These are phyloP conservation scores for Aspergillus versicolor DNA, from an alignment of 2,329 filamentous ascomycete genomes.

Conservation along the genomic window DNA sequence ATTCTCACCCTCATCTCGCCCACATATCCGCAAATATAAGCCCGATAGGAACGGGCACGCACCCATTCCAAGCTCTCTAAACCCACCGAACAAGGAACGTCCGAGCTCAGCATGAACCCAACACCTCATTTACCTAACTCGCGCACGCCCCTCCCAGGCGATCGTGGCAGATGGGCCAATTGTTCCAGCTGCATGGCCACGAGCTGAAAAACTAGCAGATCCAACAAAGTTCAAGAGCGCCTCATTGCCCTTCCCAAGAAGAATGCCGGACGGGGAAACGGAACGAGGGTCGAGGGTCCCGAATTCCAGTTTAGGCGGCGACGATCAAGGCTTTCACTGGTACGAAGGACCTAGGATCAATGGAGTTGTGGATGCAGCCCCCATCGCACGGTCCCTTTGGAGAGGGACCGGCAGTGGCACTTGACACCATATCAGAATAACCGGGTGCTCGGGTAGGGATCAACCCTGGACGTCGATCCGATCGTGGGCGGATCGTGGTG, in stretches of 20 bases:
- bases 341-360: background rate
- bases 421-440: background rate
- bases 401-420: background rate
- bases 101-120: background rate
- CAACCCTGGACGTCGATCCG: background rate
- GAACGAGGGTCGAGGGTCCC: background rate
- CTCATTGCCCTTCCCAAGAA: background rate
- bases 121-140: background rate
- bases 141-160: background rate
- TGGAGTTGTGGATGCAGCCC: background rate
- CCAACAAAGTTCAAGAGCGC: background rate
- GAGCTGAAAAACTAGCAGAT: background rate
- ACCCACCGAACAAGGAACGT: background rate
- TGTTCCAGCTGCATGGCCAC: background rate
- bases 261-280: background rate
- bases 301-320: background rate
- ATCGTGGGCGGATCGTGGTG: slow-evolving; percentile 1
- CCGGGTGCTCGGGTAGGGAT: background rate
- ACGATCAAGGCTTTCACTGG: background rate
- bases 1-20: background rate
- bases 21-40: background rate
- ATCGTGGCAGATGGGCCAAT: background rate
- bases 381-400: background rate
- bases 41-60: background rate
- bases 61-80: background rate